phyloP scores from a whole-genome alignment of 179 eudicot genomes.

The Actinidia arguta region DNA sequence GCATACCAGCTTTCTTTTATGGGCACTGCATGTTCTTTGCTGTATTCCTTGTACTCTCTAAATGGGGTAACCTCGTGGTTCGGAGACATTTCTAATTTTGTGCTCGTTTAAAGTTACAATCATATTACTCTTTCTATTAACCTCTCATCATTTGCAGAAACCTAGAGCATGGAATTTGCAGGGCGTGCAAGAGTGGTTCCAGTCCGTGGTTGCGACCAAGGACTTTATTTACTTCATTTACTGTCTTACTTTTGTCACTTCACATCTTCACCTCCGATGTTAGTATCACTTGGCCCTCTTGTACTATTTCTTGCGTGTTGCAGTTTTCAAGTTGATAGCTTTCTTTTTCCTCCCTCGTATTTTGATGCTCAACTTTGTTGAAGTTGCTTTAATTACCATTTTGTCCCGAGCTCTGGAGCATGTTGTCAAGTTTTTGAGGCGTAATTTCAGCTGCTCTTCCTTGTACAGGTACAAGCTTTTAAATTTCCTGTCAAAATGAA shows the following conservation, averaged over 20 bases:
- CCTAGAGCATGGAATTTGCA: conserved; percentile 94
- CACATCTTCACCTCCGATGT: conserved; percentile 83
- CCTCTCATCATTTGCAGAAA: conserved; percentile 51
- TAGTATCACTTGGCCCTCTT: conserved; percentile 30
- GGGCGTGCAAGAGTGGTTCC: conserved; percentile 89
- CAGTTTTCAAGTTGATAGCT: background rate
- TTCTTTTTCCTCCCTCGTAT: background rate
- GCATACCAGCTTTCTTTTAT: conserved; percentile 84
- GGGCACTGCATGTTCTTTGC: conserved; percentile 85
- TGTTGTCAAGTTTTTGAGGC: conserved; percentile 89
- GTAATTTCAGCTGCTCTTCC: conserved; percentile 78
- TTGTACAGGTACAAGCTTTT: conserved; percentile 65
- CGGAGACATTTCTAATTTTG: background rate
- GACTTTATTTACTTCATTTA: conserved; percentile 83
- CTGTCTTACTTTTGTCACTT: conserved; percentile 83
- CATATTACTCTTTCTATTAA: conserved; percentile 10
- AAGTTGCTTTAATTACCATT: conserved; percentile 93
- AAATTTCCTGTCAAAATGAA: background rate
- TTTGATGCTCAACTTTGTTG: conserved; percentile 19
- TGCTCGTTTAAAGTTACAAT: background rate
- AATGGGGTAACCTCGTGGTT: conserved; percentile 73
- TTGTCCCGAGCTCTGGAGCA: conserved; percentile 80
- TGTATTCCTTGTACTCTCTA: conserved; percentile 85
- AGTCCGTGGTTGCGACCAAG: conserved; percentile 76
- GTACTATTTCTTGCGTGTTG: conserved; percentile 5